These are phyloP conservation scores for Clavaria fumosa DNA, from an alignment of 768 basidiomycete genomes.

Conservation along the genomic window DNA sequence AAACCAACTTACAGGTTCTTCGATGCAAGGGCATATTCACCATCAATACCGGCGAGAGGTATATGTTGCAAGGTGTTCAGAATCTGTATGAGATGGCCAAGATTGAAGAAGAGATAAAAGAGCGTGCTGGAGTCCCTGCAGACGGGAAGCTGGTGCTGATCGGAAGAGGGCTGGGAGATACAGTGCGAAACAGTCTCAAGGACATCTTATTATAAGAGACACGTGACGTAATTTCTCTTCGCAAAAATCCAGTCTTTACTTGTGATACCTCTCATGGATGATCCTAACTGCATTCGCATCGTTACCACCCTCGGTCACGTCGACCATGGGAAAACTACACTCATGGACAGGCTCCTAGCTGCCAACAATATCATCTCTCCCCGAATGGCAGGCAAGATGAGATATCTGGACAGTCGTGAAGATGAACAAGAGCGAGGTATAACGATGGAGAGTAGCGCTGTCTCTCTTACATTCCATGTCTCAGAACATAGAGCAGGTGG, in stretches of 20 bases:
- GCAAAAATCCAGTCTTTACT: too few species aligned
- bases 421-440: constrained; percentile 97
- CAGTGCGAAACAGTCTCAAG: constrained; percentile 39
- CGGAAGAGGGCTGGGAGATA: constrained; percentile 57
- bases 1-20: constrained; percentile 41
- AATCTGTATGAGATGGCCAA: constrained; percentile 88
- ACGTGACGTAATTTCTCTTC: too few species aligned
- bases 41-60: constrained; percentile 35
- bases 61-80: constrained; percentile 84
- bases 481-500: constrained; percentile 37
- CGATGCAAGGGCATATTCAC: constrained; percentile 80
- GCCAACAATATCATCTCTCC: constrained; percentile 96
- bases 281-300: constrained; percentile 38
- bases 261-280: too few species aligned
- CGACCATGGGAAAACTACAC: constrained; percentile 92
- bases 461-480: constrained; percentile 79
- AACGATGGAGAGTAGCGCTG: constrained; percentile 97
- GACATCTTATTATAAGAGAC: too few species aligned
- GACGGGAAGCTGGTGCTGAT: constrained; percentile 78
- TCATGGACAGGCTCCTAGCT: constrained; percentile 89
- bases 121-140: constrained; percentile 35
- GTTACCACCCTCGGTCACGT: constrained; percentile 83
- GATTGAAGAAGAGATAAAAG: constrained; percentile 33
- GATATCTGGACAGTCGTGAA: constrained; percentile 89
- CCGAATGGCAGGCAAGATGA: constrained; percentile 88